Conservation (phyloP, 306 rosid genomes). For the Pueraria montana region DNA sequence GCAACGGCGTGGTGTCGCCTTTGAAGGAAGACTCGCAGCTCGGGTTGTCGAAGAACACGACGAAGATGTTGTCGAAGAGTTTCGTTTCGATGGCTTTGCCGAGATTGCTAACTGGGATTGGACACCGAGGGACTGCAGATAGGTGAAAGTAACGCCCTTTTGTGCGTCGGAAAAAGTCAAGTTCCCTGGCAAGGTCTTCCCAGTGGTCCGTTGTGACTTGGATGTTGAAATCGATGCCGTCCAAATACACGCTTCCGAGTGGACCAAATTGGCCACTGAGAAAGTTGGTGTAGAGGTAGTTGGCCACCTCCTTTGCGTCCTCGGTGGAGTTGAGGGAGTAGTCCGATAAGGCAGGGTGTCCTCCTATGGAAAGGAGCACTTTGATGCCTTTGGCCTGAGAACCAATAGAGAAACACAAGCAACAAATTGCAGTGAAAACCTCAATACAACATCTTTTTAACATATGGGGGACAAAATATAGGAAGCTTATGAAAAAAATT, state of each 20-base stretch:
- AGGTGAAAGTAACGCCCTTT: constrained; percentile 26
- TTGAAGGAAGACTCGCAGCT: too few relatives aligned
- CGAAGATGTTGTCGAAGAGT: background rate
- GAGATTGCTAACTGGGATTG: too few relatives aligned
- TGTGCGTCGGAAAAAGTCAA: constrained; percentile 4
- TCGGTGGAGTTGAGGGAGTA: background rate
- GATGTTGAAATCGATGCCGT: constrained; percentile 49
- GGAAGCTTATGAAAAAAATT: too few relatives aligned
- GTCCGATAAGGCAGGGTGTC: background rate
- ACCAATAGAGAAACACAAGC: too few relatives aligned
- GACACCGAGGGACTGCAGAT: constrained; percentile 9
- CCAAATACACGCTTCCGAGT: constrained; percentile 2
- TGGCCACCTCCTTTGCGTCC: background rate
- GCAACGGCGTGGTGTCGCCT: too few relatives aligned
- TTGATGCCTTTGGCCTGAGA: background rate
- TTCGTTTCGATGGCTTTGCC: background rate
- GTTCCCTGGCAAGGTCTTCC: constrained; percentile 55
- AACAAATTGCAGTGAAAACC: too few relatives aligned
- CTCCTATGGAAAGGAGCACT: background rate
- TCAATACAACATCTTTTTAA: too few relatives aligned
- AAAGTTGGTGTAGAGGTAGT: constrained; percentile 20
- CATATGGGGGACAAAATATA: too few relatives aligned
- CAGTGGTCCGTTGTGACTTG: constrained; percentile 52
- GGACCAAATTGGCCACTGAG: constrained; percentile 25
- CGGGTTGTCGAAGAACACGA: too few relatives aligned